Evolutionary conservation across 1,139 yeast genomes (phyloP).

Genomic region (Taphrina communis): DNA sequence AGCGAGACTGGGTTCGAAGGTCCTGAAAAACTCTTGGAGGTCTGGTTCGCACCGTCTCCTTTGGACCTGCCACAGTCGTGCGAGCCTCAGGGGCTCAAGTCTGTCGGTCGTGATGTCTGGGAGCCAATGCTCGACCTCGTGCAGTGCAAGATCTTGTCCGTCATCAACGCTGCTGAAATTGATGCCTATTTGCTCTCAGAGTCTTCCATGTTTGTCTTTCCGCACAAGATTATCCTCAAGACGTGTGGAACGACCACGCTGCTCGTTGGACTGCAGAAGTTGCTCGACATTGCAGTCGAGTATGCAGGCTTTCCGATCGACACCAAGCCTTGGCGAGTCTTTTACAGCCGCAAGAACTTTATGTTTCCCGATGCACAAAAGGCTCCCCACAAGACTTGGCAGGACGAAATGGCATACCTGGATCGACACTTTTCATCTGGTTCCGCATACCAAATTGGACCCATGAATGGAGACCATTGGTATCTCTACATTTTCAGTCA

Average conservation of each 20-base stretch:
- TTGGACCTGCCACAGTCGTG: constrained; percentile 51
- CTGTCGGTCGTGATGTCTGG: constrained; percentile 72
- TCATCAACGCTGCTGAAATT: constrained; percentile 67
- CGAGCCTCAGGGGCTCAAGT: constrained; percentile 58
- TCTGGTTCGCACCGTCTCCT: constrained; percentile 75
- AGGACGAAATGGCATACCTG: constrained; percentile 73
- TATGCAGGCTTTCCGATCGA: constrained; percentile 49
- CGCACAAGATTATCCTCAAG: constrained; percentile 82
- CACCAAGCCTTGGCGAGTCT: constrained; percentile 64
- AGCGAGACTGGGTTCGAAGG: constrained; percentile 40
- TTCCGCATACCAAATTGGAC: constrained; percentile 78
- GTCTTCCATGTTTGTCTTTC: constrained; percentile 85
- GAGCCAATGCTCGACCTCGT: constrained; percentile 76
- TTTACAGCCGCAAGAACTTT: constrained; percentile 88
- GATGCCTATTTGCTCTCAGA: constrained; percentile 90
- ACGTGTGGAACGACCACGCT: constrained; percentile 98
- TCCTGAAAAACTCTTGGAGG: constrained; percentile 89
- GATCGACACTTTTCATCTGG: constrained; percentile 65
- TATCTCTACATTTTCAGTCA: constrained; percentile 74
- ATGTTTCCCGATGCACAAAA: constrained; percentile 90
- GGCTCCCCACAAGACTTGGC: constrained; percentile 85
- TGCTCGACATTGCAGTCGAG: constrained; percentile 61
- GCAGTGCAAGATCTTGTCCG: constrained; percentile 85
- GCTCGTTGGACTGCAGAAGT: constrained; percentile 71
- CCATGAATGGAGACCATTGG: constrained; percentile 86